These are phyloP conservation scores for Neonectria coccinea DNA, from an alignment of 2,329 filamentous ascomycete genomes.

Conservation along the genomic window DNA sequence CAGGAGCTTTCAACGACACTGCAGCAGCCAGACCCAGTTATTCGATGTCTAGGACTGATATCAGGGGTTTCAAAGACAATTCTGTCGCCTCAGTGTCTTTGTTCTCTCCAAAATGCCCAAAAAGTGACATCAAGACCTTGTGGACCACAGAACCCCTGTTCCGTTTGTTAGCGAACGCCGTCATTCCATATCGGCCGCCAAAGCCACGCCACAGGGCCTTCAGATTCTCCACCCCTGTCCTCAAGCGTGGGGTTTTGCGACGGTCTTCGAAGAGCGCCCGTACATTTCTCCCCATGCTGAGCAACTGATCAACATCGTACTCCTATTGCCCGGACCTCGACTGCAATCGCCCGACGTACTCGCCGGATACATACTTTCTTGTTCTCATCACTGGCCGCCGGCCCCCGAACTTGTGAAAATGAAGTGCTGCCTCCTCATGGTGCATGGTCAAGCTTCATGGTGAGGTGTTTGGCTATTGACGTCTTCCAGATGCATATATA, in stretches of 20 bases:
- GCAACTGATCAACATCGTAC: not conserved
- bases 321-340: not conserved
- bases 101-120: too few species aligned
- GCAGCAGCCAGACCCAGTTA: not conserved
- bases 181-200: not conserved
- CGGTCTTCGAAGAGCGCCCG: not conserved
- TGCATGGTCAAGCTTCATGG: slow-evolving; percentile 6
- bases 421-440: not conserved
- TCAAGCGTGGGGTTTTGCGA: slow-evolving; percentile 18
- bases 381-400: slow-evolving; percentile 21
- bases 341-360: not conserved
- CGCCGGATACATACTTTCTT: not conserved
- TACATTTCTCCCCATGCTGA: not conserved
- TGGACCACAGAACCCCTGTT: not conserved
- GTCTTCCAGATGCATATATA: not conserved
- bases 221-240: slow-evolving; percentile 3
- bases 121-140: not conserved
- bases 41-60: not conserved
- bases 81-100: not conserved
- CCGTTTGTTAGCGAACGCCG: slow-evolving; percentile 5
- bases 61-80: too few species aligned
- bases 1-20: not conserved
- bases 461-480: slow-evolving; percentile 7
- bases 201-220: slow-evolving; percentile 1
- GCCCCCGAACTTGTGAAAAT: slow-evolving; percentile 20